phyloP scores from a whole-genome alignment of 2,329 filamentous ascomycete genomes.

The Ophiostoma sp. region DNA sequence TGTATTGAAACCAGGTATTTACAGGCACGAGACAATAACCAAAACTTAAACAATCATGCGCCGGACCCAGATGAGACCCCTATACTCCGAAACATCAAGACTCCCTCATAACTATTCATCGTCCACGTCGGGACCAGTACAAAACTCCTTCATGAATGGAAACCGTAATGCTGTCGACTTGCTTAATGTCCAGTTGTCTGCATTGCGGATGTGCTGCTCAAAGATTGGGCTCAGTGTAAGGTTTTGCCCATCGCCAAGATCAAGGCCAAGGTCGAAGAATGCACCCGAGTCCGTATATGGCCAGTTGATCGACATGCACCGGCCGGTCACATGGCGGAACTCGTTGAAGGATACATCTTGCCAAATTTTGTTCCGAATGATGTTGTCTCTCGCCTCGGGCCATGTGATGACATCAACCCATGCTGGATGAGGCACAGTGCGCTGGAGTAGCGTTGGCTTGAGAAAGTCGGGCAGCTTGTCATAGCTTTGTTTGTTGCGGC shows the following conservation, averaged over 20 bases:
- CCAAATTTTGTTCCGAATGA: slow-evolving; percentile 19
- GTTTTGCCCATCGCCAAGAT: slow-evolving; percentile 20
- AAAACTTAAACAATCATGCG: background rate
- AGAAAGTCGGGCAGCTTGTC: slow-evolving; percentile 29
- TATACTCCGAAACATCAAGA: background rate
- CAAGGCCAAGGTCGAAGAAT: slow-evolving; percentile 16
- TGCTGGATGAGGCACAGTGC: slow-evolving; percentile 29
- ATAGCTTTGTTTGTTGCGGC: slow-evolving; percentile 30
- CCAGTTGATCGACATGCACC: slow-evolving; percentile 24
- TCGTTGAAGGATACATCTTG: slow-evolving; percentile 15
- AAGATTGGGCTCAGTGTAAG: slow-evolving; percentile 22
- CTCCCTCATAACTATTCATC: background rate
- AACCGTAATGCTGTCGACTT: background rate
- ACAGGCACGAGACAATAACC: background rate
- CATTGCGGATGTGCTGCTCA: slow-evolving; percentile 21
- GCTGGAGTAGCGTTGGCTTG: slow-evolving; percentile 29
- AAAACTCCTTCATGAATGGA: slow-evolving; percentile 16
- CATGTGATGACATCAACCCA: slow-evolving; percentile 30
- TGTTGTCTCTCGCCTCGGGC: slow-evolving; percentile 20
- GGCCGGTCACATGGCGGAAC: slow-evolving; percentile 17
- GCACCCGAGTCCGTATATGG: slow-evolving; percentile 23
- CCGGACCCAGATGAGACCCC: slow-evolving; percentile 5
- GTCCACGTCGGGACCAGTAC: background rate
- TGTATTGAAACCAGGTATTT: background rate
- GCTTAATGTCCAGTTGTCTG: slow-evolving; percentile 21